Percentiles rank a stretch among this genome's conserved stretches.
phyloP scores from a whole-genome alignment of 2,329 filamentous ascomycete genomes.

The Claviceps paspali region DNA sequence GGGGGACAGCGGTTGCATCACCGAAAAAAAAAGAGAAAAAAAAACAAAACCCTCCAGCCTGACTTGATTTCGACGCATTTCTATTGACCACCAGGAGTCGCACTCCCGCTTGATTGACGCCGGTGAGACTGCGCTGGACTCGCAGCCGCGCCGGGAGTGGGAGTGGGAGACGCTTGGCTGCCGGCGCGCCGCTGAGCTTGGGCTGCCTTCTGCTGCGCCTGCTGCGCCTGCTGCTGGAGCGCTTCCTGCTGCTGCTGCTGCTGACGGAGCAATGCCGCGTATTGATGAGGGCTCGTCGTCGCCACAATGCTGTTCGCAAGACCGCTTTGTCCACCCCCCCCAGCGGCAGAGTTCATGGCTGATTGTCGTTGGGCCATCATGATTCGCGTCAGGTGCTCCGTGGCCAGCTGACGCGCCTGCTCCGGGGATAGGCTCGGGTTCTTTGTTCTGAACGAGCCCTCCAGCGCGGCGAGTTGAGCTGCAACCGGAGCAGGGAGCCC shows the following conservation, averaged over 20 bases:
- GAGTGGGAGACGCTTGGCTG: slow-evolving; percentile 8
- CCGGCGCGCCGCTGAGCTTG: slow-evolving; percentile 17
- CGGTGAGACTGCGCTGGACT: slow-evolving; percentile 13
- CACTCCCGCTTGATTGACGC: slow-evolving; percentile 24
- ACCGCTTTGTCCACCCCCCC: slow-evolving; percentile 30
- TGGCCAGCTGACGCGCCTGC: slow-evolving; percentile 34
- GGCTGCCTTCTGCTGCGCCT: slow-evolving; percentile 12
- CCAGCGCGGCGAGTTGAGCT: slow-evolving; percentile 34
- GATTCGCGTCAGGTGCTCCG: slow-evolving; percentile 30
- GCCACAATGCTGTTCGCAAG: slow-evolving; percentile 33
- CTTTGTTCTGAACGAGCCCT: slow-evolving; percentile 34
- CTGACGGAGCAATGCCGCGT: slow-evolving; percentile 41
- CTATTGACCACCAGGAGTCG: slow-evolving; percentile 15
- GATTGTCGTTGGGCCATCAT: slow-evolving; percentile 34
- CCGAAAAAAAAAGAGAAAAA: neutral
- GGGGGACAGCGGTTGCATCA: too few species aligned
- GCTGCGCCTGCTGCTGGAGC: slow-evolving; percentile 15
- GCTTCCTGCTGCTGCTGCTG: slow-evolving; percentile 35
- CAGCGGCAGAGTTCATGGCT: slow-evolving; percentile 41
- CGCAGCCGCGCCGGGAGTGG: slow-evolving; percentile 10
- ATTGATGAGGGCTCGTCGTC: slow-evolving; percentile 40
- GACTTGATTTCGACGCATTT: too few species aligned
- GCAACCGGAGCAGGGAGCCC: slow-evolving; percentile 32
- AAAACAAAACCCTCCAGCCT: too few species aligned
- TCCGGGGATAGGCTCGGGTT: slow-evolving; percentile 36